Conservation (phyloP, 495 filamentous ascomycete genomes). For the Podospora conica region DNA sequence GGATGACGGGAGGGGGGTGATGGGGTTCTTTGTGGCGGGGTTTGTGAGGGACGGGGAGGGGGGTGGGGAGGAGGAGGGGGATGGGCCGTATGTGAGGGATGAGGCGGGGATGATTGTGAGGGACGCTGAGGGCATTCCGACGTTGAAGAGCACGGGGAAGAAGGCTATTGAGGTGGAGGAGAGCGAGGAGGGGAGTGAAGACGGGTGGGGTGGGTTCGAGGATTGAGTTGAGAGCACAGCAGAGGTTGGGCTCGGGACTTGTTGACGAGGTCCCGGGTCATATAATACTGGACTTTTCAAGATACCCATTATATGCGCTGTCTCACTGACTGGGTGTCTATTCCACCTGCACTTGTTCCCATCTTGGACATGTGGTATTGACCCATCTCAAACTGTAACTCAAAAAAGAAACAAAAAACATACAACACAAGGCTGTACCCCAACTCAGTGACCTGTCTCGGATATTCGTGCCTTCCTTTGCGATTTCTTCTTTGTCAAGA, state of each 20-base stretch:
- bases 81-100: conserved; percentile 35
- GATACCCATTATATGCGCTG: too few species aligned
- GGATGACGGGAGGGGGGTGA: conserved; percentile 64
- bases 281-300: too few species aligned
- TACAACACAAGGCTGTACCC: too few species aligned
- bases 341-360: too few species aligned
- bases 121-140: conserved; percentile 34
- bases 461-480: background rate
- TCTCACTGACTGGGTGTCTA: too few species aligned
- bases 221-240: conserved; percentile 36
- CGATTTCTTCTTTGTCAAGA: background rate
- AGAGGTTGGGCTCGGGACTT: too few species aligned
- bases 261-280: too few species aligned
- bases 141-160: conserved; percentile 28
- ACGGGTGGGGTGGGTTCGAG: conserved; percentile 46
- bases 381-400: too few species aligned
- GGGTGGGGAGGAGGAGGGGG: conserved; percentile 14
- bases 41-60: conserved; percentile 37
- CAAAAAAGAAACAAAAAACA: too few species aligned
- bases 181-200: conserved; percentile 21
- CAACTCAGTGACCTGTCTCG: too few species aligned
- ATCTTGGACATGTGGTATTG: too few species aligned
- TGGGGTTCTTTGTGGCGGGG: conserved; percentile 46
- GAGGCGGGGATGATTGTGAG: conserved; percentile 33
- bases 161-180: conserved; percentile 17